phyloP scores from a whole-genome alignment of 805 yeast genomes.

The Lachancea quebecensis region DNA sequence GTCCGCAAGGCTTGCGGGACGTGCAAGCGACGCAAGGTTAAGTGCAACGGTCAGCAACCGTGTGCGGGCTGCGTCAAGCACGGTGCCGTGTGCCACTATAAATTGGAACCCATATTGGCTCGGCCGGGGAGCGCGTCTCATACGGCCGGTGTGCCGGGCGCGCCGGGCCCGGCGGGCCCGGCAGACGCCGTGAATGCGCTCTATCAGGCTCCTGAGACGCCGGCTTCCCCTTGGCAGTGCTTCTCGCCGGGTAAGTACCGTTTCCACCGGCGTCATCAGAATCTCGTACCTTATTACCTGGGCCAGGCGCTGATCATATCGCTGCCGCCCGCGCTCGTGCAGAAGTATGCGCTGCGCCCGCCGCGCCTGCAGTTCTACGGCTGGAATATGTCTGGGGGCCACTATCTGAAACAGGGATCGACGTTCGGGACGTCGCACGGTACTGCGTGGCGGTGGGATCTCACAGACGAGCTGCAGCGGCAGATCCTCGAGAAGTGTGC shows the following conservation, averaged over 20 bases:
- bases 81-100: slow-evolving; percentile 33
- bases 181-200: background rate
- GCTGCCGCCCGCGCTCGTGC: slow-evolving; percentile 32
- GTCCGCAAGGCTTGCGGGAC: slow-evolving; percentile 20
- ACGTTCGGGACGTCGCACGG: slow-evolving; percentile 19
- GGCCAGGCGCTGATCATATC: slow-evolving; percentile 31
- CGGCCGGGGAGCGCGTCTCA: too few species aligned
- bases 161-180: slow-evolving; percentile 1
- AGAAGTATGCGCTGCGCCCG: slow-evolving; percentile 30
- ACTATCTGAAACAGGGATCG: slow-evolving; percentile 32
- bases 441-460: slow-evolving; percentile 15
- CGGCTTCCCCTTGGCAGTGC: slow-evolving; percentile 25
- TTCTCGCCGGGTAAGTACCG: slow-evolving; percentile 40
- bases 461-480: slow-evolving; percentile 17
- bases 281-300: slow-evolving; percentile 35
- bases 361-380: slow-evolving; percentile 58
- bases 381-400: slow-evolving; percentile 59
- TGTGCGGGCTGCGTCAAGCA: slow-evolving; percentile 40
- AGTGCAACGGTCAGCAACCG: slow-evolving; percentile 41
- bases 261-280: slow-evolving; percentile 41
- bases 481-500: slow-evolving; percentile 31
- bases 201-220: background rate
- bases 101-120: too few species aligned
- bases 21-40: slow-evolving; percentile 26
- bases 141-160: background rate